Evolutionary conservation across 2,329 filamentous ascomycete species (phyloP).

Genomic region (Paecilomyces formosus): DNA sequence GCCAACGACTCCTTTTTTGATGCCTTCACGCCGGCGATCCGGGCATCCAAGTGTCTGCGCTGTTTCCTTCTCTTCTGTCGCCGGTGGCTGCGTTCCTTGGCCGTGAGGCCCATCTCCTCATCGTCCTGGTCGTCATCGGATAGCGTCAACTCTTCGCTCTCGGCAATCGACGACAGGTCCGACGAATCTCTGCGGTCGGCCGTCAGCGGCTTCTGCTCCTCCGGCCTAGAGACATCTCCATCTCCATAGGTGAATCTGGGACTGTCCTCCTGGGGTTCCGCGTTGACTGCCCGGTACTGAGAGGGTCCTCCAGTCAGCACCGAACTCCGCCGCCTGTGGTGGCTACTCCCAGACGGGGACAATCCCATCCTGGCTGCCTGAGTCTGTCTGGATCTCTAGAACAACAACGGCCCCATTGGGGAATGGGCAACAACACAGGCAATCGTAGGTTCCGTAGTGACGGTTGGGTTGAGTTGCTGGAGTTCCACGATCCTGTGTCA

Average conservation of each 20-base stretch:
- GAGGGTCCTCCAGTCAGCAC: conserved; percentile 46
- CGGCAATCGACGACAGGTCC: conserved; percentile 35
- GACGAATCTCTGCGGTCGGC: conserved; percentile 30
- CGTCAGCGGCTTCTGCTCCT: conserved; percentile 26
- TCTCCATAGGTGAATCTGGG: conserved; percentile 15
- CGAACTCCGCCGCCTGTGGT: conserved; percentile 33
- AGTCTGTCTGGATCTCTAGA: background rate
- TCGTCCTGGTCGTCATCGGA: conserved; percentile 74
- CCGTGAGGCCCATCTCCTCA: conserved; percentile 81
- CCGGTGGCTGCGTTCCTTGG: conserved; percentile 58
- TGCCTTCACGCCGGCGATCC: conserved; percentile 54
- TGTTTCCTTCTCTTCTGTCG: conserved; percentile 59
- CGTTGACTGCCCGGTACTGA: conserved; percentile 24
- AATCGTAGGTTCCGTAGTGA: background rate
- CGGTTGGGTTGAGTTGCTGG: background rate
- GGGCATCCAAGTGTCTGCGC: conserved; percentile 62
- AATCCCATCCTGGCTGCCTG: conserved; percentile 22
- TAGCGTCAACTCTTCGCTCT: conserved; percentile 50
- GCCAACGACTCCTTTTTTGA: conserved; percentile 69
- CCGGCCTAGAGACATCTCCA: conserved; percentile 16
- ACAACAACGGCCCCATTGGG: background rate
- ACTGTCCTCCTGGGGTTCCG: conserved; percentile 28
- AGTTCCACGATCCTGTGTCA: background rate
- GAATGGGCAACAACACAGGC: background rate
- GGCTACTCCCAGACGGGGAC: conserved; percentile 20